Conservation (phyloP, 2,329 filamentous ascomycete genomes). For the Mycogone perniciosa region DNA sequence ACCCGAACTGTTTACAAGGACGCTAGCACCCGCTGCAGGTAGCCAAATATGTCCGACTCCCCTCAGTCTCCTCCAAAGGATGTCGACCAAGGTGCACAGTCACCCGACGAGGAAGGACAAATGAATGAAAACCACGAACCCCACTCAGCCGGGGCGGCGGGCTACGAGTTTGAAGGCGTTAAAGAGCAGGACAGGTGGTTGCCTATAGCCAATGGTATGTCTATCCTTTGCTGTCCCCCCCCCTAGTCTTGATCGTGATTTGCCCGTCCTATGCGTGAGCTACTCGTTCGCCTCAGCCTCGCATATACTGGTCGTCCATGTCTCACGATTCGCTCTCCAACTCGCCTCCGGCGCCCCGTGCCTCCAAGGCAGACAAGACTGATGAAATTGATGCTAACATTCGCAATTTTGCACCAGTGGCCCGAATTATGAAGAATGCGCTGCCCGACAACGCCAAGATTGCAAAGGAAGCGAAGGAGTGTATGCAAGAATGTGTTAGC, state of each 20-base stretch:
- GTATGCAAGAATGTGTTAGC: constrained; percentile 99
- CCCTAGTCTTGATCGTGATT: constrained; percentile 28
- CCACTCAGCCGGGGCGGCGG: constrained; percentile 63
- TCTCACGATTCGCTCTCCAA: constrained; percentile 51
- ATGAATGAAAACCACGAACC: constrained; percentile 82
- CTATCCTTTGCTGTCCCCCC: constrained; percentile 8
- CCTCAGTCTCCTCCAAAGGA: constrained; percentile 87
- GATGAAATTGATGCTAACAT: constrained; percentile 81
- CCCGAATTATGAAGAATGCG: constrained; percentile 97
- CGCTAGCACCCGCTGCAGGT: constrained; percentile 58
- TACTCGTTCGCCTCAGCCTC: constrained; percentile 24
- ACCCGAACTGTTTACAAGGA: constrained; percentile 53
- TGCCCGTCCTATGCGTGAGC: constrained; percentile 24
- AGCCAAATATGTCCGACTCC: constrained; percentile 87
- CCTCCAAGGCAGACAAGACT: constrained; percentile 41
- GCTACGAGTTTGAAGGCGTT: constrained; percentile 86
- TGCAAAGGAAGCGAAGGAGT: constrained; percentile 97
- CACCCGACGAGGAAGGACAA: constrained; percentile 87
- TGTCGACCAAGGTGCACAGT: constrained; percentile 88
- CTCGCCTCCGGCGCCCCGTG: constrained; percentile 43
- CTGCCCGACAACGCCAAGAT: constrained; percentile 98
- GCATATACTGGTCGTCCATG: constrained; percentile 44
- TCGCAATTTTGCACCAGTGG: constrained; percentile 90
- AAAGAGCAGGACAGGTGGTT: constrained; percentile 99
- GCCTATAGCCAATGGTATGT: constrained; percentile 99